These are phyloP conservation scores for Aureobasidium sp. DNA, from an alignment of 2,329 filamentous ascomycete species.

Conservation along the genomic window DNA sequence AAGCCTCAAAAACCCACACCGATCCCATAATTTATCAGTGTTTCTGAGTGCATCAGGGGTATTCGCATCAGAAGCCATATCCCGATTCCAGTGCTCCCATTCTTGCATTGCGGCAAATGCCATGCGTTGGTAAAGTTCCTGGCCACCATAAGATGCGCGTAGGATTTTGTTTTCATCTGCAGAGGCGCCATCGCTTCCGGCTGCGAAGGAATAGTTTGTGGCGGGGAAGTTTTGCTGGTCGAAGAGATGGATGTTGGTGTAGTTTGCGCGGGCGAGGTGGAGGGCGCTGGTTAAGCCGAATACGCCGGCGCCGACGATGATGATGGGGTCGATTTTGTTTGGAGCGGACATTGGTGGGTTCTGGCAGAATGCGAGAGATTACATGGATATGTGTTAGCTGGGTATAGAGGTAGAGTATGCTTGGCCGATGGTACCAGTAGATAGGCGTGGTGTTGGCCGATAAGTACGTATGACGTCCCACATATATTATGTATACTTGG, in stretches of 20 bases:
- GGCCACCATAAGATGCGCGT: constrained; percentile 17
- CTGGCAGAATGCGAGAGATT: too few species aligned
- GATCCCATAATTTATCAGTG: constrained; percentile 18
- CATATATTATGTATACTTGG: background rate
- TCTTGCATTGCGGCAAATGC: constrained; percentile 19
- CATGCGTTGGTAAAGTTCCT: constrained; percentile 18
- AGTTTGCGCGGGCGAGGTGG: constrained; percentile 19
- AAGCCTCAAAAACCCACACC: constrained; percentile 19
- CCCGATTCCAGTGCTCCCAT: constrained; percentile 27
- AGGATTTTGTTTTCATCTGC: constrained; percentile 21
- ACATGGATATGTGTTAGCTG: background rate
- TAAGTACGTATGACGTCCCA: background rate
- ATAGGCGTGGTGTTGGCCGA: constrained; percentile 2
- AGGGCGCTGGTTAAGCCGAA: constrained; percentile 35
- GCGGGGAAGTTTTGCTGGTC: constrained; percentile 15
- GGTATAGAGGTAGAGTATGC: background rate
- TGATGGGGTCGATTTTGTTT: background rate
- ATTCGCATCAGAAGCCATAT: background rate
- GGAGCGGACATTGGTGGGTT: background rate
- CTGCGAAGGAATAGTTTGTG: constrained; percentile 16
- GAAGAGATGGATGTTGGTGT: constrained; percentile 21
- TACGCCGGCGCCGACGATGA: constrained; percentile 36
- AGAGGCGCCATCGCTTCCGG: constrained; percentile 17
- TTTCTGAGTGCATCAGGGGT: background rate
- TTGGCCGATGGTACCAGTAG: background rate